Base-by-base conservation (phyloP, 306 rosid species). In the Prunus fruticosa region DNA sequence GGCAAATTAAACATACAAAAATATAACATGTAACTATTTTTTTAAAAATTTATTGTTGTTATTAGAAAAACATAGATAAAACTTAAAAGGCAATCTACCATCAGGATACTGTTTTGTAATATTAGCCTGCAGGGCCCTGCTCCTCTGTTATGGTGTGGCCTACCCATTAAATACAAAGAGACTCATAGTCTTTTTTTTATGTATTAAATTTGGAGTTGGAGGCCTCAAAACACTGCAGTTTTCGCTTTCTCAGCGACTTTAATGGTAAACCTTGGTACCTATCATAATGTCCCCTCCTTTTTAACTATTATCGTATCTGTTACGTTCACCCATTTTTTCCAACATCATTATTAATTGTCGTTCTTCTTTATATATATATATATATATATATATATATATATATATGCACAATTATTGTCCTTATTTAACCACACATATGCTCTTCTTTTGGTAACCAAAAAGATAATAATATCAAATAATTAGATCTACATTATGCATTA, bases 271-370 rank as follows among this genome's bases (percentile, higher is more conserved):
- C 61, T n/a, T 23, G 14, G 14, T 3, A 22, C 34, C 64, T 58
- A 23, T 71, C 45, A 71, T 71, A 20, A 22, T 57, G 52, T 34
- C 32, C 30, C 64, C n/a, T 12, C 32, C 2, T 1, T 34, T 54
- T 71, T 32, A 71, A 20, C 52, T 27, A 20, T 34, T 34, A n/a
- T 41, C 65, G 76, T 71, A 54, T 54, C 51, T 20, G 22, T 71
- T 54, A 54, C 65, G 65, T 53, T 71, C 76, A 53, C 65, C 65
- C 51, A 54, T 12, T 71, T 54, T 70, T 71, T 34, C 76, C 65
- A 71, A 54, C 76, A 72, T 72, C 76, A 57, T 56, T 49, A 56
- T 72, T 56, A 32, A 2, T 56, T 38, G 54, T 65, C 20, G 11
- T 16, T 16, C 3, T 72, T 38, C 3, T 54, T 53, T n/a, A 58